Base-by-base conservation (phyloP, 2,329 filamentous ascomycete species). In the Penicillium fuscoglaucum region DNA sequence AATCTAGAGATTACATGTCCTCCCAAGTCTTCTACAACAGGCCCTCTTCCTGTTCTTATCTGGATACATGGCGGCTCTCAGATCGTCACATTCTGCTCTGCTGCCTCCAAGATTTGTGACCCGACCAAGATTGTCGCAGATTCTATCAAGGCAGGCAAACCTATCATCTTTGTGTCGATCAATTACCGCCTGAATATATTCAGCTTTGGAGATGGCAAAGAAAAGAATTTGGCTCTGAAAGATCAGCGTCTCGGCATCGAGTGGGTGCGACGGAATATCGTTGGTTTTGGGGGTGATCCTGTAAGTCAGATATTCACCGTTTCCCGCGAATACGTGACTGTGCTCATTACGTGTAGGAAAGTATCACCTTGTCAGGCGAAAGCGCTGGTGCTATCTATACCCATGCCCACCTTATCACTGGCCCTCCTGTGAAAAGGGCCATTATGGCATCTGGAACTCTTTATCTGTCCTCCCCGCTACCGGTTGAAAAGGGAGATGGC, bases 21-120 rank as follows among this genome's bases (percentile, higher is more conserved):
- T 0, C 60, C 62, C 3, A 51, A 55, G 1, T 12, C 41, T 3
- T 8, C 47, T 0, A 31, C 9, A 0, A 29, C 48, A 4, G 46
- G 28, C 0, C 55, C 59, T 2, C 52, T 79, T 0, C 79, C 79
- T 1, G 78, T 81, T 12, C 48, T 80, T 9, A 58, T 80, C 12
- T 81, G 79, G 77, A 78, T 81, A 17, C 76, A 81, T 58, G 79
- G 79, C 10, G 79, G 79, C 10, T 79, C 77, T 3, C 79, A 80
- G 49, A 69, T 76, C 1, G 71, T 80, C 6, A 79, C 78, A 0
- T 81, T 79, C 57, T 78, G 76, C 35, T 77, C 73, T 19, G 73
- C 72, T 24, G 72, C 74, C 4, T 78, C 76, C 0, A 71, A 72
- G 6, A 69, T 80, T 17, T 80, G 79, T 17, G 75, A 78, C 59